These are phyloP conservation scores for Globisporangium parvum DNA, from an alignment of 352 stramenopile genomes.

Conservation along the genomic window DNA sequence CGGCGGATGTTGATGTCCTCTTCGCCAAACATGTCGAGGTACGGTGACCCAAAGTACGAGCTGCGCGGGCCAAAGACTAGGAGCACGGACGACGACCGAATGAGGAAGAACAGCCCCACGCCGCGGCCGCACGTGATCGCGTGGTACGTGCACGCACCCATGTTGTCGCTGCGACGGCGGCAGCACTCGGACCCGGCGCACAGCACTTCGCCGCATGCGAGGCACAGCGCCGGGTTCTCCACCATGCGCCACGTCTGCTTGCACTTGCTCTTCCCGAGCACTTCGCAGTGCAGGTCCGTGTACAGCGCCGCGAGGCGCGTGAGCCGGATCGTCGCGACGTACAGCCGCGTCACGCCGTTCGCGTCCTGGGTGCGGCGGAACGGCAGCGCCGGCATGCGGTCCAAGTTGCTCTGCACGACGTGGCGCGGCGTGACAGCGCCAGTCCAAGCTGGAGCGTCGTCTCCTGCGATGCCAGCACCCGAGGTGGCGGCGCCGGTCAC, in stretches of 20 bases:
- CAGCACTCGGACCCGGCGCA: conserved; percentile 83
- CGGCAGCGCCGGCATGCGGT: conserved; percentile 44
- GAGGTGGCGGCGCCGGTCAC: conserved; percentile 10
- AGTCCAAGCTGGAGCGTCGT: background rate
- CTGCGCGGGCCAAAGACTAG: conserved; percentile 65
- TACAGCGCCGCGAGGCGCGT: conserved; percentile 61
- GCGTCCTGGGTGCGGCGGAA: conserved; percentile 39
- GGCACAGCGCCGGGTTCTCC: conserved; percentile 76
- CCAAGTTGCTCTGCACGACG: conserved; percentile 41
- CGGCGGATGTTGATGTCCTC: conserved; percentile 81
- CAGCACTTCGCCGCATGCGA: conserved; percentile 70
- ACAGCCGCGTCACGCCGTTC: conserved; percentile 26
- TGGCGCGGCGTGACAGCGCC: conserved; percentile 10
- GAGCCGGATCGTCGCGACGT: conserved; percentile 62
- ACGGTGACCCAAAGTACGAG: conserved; percentile 83
- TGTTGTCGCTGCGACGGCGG: conserved; percentile 49
- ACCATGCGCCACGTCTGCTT: conserved; percentile 63
- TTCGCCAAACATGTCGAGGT: conserved; percentile 87
- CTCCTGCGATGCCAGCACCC: too few species aligned
- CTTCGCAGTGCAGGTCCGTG: conserved; percentile 72
- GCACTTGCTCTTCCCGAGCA: conserved; percentile 66
- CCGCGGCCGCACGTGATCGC: conserved; percentile 66
- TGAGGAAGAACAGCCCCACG: conserved; percentile 78
- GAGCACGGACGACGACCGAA: conserved; percentile 71
- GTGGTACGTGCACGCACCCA: conserved; percentile 73